Conservation (phyloP, 2,329 filamentous ascomycete genomes). For the Cercospora sp. region DNA sequence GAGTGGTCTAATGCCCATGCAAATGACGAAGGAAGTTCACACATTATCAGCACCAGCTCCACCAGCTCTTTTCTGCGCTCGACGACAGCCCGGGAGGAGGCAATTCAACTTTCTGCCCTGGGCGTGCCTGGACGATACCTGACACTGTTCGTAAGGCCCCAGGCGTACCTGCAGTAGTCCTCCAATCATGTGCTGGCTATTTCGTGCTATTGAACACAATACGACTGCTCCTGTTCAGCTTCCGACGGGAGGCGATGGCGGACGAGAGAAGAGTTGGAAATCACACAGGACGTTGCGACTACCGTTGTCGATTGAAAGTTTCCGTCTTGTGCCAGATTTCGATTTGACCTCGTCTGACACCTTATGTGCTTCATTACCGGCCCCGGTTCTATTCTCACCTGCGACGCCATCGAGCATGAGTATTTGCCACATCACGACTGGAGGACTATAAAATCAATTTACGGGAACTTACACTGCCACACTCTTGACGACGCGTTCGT, state of each 20-base stretch:
- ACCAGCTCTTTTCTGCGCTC: not conserved
- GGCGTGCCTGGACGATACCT: not conserved
- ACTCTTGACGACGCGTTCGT: not conserved
- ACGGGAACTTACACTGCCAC: not conserved
- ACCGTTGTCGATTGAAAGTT: not conserved
- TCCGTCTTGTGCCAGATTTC: not conserved
- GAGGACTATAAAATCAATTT: not conserved
- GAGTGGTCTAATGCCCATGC: not conserved
- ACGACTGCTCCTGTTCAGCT: not conserved
- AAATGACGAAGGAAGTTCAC: too few species aligned
- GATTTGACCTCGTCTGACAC: not conserved
- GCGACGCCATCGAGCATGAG: not conserved
- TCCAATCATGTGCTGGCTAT: not conserved
- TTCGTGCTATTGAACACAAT: not conserved
- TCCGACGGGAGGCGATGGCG: not conserved
- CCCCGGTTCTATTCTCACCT: not conserved
- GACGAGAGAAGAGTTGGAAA: not conserved
- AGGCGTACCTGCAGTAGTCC: slow-evolving; percentile 13
- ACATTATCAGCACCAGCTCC: not conserved
- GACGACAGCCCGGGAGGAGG: not conserved
- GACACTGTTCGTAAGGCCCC: not conserved
- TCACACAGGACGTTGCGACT: not conserved
- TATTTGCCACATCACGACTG: not conserved
- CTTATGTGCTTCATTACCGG: not conserved
- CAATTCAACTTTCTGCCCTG: not conserved